A percentile compares a stretch with the other conserved stretches of the same genome.
Conservation (phyloP, 2,329 filamentous ascomycete genomes). For the Tolypocladium endophyticum region DNA sequence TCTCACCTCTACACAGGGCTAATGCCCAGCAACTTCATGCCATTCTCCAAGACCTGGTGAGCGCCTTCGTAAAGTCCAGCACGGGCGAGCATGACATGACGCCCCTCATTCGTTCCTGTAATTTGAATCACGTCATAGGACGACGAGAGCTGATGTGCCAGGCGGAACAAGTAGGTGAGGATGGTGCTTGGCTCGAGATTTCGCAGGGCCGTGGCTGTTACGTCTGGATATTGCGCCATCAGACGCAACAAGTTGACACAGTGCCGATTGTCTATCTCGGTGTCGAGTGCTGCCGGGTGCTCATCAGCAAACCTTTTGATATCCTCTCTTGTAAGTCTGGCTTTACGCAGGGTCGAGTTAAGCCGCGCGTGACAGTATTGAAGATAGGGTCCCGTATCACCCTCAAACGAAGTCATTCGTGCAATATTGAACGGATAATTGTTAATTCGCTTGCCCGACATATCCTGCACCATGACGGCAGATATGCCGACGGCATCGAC, state of each 20-base stretch:
- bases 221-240: conserved; percentile 58
- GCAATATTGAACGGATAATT: too few species aligned
- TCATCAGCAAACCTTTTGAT: not conserved
- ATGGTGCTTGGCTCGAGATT: conserved; percentile 57
- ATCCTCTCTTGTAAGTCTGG: conserved; percentile 5
- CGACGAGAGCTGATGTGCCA: conserved; percentile 62
- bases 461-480: too few species aligned
- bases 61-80: conserved; percentile 24
- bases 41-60: not conserved
- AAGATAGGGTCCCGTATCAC: too few species aligned
- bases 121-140: conserved; percentile 69
- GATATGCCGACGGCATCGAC: too few species aligned
- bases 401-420: too few species aligned
- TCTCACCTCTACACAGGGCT: not conserved
- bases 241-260: too few species aligned
- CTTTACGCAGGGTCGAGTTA: too few species aligned
- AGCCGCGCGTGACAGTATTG: too few species aligned
- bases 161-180: conserved; percentile 62
- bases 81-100: too few species aligned
- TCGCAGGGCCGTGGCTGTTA: conserved; percentile 50
- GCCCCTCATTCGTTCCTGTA: conserved; percentile 53
- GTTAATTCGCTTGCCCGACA: too few species aligned
- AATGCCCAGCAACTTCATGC: not conserved
- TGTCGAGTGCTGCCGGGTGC: conserved; percentile 5
- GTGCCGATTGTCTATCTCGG: conserved; percentile 20